A percentile compares a stretch with the other conserved stretches of the same genome.
Evolutionary conservation across 305 asterid genomes (phyloP).

Genomic region (Rubia tinctorum): DNA sequence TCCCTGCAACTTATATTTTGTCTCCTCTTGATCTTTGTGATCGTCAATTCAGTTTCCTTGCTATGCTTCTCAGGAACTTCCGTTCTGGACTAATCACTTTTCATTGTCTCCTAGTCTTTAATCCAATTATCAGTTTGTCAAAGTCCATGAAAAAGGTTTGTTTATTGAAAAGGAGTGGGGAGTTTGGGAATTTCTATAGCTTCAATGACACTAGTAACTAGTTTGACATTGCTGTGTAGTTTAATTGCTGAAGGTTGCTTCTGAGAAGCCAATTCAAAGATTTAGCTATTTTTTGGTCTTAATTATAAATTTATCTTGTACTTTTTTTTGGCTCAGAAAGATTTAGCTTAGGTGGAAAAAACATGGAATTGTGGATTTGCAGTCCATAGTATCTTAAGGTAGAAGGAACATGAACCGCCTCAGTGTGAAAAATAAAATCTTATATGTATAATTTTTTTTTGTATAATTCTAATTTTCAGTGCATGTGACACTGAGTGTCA

Average conservation of each 20-base stretch:
- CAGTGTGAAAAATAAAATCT: neutral
- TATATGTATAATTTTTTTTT: neutral
- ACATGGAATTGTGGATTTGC: neutral
- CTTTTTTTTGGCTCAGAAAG: neutral
- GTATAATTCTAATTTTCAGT: neutral
- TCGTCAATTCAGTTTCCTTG: neutral
- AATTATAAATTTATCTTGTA: neutral
- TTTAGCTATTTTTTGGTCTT: neutral
- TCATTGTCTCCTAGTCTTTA: neutral
- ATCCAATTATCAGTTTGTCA: neutral
- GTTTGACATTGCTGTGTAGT: neutral
- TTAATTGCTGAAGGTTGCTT: neutral
- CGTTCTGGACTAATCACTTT: neutral
- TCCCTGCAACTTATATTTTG: neutral
- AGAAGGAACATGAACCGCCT: neutral
- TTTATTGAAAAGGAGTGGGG: too few relatives aligned
- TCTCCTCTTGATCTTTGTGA: neutral
- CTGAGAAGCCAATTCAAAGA: neutral
- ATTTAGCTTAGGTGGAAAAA: neutral
- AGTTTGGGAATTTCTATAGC: neutral
- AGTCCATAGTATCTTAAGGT: neutral
- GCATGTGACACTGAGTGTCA: neutral
- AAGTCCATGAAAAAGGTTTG: neutral
- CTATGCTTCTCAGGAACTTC: neutral
- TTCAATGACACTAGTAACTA: neutral